A percentile compares a stretch with the other conserved stretches of the same genome.
These are phyloP conservation scores for Nakazawaea siamensis DNA, from an alignment of 805 yeast species.

Conservation along the genomic window DNA sequence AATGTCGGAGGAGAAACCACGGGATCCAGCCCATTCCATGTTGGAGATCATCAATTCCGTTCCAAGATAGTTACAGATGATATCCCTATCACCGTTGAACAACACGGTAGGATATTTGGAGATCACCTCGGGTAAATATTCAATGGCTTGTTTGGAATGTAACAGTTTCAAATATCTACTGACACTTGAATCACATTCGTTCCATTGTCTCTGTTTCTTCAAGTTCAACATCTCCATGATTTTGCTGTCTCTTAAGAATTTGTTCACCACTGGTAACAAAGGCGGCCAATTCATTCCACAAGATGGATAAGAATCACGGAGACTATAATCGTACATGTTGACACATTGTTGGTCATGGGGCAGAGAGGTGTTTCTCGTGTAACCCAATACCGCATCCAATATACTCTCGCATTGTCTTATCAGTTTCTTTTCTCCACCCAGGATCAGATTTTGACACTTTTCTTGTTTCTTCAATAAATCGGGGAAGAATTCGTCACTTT, in stretches of 20 bases:
- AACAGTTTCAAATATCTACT: conserved; percentile 40
- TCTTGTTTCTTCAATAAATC: conserved; percentile 42
- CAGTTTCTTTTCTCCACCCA: conserved; percentile 16
- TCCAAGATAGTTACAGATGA: conserved; percentile 80
- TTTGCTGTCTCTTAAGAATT: conserved; percentile 37
- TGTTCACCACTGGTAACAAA: conserved; percentile 37
- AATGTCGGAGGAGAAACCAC: conserved; percentile 38
- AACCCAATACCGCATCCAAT: conserved; percentile 27
- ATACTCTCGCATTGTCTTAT: conserved; percentile 32
- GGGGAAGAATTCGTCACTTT: conserved; percentile 29
- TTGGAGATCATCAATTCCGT: conserved; percentile 56
- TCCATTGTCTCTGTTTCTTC: conserved; percentile 43
- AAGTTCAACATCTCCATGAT: conserved; percentile 47
- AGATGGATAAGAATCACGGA: conserved; percentile 66
- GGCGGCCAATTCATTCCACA: conserved; percentile 95
- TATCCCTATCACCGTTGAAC: conserved; percentile 83
- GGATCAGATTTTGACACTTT: conserved; percentile 48
- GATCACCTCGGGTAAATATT: conserved; percentile 59
- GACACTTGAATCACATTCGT: conserved; percentile 68
- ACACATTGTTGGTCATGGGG: conserved; percentile 45
- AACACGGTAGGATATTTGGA: conserved; percentile 54
- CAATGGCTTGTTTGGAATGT: conserved; percentile 51
- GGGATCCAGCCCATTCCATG: conserved; percentile 55
- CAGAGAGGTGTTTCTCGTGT: conserved; percentile 18
- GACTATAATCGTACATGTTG: conserved; percentile 77